Conservation (phyloP, 176 grass and related monocot species). For the Rhynchospora breviuscula region DNA sequence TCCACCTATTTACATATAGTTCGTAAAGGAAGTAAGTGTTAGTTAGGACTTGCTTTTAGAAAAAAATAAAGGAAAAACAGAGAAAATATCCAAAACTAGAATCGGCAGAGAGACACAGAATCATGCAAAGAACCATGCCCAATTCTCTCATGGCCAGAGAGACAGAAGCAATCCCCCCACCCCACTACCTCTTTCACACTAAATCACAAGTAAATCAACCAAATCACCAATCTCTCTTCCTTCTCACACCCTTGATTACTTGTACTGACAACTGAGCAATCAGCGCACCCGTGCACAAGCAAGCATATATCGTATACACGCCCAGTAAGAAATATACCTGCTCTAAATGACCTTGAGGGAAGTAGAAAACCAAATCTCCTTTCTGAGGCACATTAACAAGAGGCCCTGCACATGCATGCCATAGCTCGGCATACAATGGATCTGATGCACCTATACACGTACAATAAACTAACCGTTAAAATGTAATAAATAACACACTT, state of each 20-base stretch:
- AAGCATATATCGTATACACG: not conserved
- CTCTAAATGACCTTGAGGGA: conserved; percentile 94
- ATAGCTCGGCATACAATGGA: conserved; percentile 73
- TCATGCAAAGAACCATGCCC: not conserved
- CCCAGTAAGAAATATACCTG: conserved; percentile 43
- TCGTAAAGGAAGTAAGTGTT: not conserved
- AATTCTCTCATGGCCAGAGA: not conserved
- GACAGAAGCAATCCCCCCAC: not conserved
- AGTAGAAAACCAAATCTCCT: conserved; percentile 83
- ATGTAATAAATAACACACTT: not conserved
- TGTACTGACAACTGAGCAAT: not conserved
- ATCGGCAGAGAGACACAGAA: not conserved
- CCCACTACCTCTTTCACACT: not conserved
- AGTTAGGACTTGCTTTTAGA: not conserved
- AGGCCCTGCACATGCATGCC: conserved; percentile 86
- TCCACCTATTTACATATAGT: conserved; percentile 45
- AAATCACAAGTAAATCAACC: not conserved
- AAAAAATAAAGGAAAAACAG: not conserved
- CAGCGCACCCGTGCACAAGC: not conserved
- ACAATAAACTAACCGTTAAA: not conserved
- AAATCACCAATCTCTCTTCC: not conserved
- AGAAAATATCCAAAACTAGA: not conserved
- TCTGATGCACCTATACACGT: conserved; percentile 27
- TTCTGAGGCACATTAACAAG: conserved; percentile 63
- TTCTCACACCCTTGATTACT: not conserved